These are phyloP conservation scores for Neonectria hederae DNA, from an alignment of 2,329 filamentous ascomycete genomes.

Conservation along the genomic window DNA sequence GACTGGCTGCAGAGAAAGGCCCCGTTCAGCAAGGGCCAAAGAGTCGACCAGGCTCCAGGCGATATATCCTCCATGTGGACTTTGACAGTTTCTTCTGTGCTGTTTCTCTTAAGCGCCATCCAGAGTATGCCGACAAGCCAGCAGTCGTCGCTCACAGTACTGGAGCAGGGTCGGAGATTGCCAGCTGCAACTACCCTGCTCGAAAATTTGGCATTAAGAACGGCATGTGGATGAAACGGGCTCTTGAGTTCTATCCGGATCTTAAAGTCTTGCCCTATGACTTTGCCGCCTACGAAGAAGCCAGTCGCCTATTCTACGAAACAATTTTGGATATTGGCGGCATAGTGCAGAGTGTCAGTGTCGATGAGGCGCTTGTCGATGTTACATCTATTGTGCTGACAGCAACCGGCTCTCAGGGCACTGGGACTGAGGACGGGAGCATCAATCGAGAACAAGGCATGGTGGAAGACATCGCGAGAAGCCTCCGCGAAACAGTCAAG, in stretches of 20 bases:
- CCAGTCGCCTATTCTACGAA: slow-evolving; percentile 88
- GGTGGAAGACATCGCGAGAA: slow-evolving; percentile 73
- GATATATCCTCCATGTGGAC: slow-evolving; percentile 94
- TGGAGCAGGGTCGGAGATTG: slow-evolving; percentile 91
- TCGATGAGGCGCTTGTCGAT: slow-evolving; percentile 94
- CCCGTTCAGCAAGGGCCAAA: slow-evolving; percentile 56
- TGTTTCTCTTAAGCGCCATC: slow-evolving; percentile 81
- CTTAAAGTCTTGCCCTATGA: slow-evolving; percentile 95
- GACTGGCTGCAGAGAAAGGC: slow-evolving; percentile 75
- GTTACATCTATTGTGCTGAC: slow-evolving; percentile 75
- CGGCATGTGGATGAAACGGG: slow-evolving; percentile 99
- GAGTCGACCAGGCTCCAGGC: slow-evolving; percentile 68
- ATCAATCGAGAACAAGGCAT: slow-evolving; percentile 81
- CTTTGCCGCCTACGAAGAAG: slow-evolving; percentile 92
- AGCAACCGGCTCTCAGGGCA: slow-evolving; percentile 72
- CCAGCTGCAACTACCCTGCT: slow-evolving; percentile 95
- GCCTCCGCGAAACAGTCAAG: slow-evolving; percentile 76
- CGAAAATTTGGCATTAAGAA: slow-evolving; percentile 90
- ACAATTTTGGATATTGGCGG: slow-evolving; percentile 82
- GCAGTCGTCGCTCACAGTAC: slow-evolving; percentile 88
- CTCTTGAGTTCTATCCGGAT: slow-evolving; percentile 82
- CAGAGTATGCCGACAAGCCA: slow-evolving; percentile 80
- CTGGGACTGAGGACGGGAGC: slow-evolving; percentile 70
- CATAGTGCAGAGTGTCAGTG: slow-evolving; percentile 92
- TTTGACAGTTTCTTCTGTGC: slow-evolving; percentile 99